These are phyloP conservation scores for Ustilago bromivora DNA, from an alignment of 1,284 basidiomycete species.

Conservation along the genomic window DNA sequence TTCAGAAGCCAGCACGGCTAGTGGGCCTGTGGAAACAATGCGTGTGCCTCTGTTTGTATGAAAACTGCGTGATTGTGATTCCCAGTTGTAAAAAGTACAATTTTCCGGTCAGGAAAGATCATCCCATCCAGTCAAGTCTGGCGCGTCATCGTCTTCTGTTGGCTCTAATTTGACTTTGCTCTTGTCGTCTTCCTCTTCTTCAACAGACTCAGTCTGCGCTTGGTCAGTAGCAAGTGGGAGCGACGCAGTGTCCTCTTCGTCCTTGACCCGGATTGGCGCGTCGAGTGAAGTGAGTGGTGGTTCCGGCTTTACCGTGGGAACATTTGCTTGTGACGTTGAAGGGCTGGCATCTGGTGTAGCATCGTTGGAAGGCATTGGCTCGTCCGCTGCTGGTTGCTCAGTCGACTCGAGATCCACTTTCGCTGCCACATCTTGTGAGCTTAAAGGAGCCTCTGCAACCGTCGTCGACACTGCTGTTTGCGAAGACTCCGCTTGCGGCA, in stretches of 20 bases:
- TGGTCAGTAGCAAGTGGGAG: neutral
- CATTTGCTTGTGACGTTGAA: neutral
- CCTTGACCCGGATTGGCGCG: slow-evolving; percentile 15
- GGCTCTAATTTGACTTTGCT: slow-evolving; percentile 24
- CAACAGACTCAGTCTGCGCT: neutral
- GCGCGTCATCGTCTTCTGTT: neutral
- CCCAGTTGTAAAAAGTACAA: neutral
- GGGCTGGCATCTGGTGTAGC: neutral
- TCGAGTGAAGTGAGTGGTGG: neutral
- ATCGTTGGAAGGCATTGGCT: neutral
- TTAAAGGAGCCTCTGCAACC: neutral
- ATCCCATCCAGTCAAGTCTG: slow-evolving; percentile 48
- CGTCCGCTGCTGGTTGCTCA: neutral
- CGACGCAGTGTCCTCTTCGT: slow-evolving; percentile 1
- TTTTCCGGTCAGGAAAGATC: slow-evolving; percentile 22
- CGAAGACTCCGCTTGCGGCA: neutral
- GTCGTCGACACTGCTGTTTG: neutral
- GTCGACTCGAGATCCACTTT: slow-evolving; percentile 1
- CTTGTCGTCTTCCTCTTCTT: slow-evolving; percentile 7
- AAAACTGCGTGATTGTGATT: neutral
- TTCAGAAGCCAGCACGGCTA: neutral
- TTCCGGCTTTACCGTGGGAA: slow-evolving; percentile 15
- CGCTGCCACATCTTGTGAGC: neutral
- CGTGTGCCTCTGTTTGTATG: neutral
- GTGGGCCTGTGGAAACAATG: neutral